Conservation (phyloP, 306 rosid species). For the Cucumis cinereus region DNA sequence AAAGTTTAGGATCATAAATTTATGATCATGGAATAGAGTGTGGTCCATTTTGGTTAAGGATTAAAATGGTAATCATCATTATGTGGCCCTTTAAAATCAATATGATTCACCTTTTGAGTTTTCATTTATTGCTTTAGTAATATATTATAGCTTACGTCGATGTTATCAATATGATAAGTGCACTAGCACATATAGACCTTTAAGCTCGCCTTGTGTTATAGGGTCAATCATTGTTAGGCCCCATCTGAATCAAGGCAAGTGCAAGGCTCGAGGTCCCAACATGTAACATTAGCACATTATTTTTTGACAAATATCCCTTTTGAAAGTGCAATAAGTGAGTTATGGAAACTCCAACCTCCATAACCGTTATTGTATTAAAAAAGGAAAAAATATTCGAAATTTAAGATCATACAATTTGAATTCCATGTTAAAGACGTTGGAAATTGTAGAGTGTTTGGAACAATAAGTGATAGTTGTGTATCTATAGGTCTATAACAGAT, state of each 20-base stretch:
- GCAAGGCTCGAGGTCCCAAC: too few species aligned
- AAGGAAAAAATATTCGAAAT: not conserved
- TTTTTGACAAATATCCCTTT: too few species aligned
- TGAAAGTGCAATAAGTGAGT: too few species aligned
- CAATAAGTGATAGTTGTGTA: too few species aligned
- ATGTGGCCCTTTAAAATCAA: not conserved
- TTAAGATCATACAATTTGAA: not conserved
- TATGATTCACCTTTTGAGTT: not conserved
- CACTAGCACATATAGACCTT: not conserved
- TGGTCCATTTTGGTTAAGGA: not conserved
- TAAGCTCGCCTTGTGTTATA: not conserved
- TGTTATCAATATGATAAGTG: not conserved
- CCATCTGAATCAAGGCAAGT: too few species aligned
- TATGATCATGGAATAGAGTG: not conserved
- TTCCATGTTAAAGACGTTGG: not conserved
- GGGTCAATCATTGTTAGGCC: too few species aligned
- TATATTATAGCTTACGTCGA: not conserved
- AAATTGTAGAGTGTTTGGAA: too few species aligned
- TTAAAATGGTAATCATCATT: not conserved
- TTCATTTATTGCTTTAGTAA: not conserved
- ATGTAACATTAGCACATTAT: too few species aligned
- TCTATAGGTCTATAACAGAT: too few species aligned
- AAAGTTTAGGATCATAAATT: too few species aligned
- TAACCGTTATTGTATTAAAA: too few species aligned
- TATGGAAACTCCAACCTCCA: too few species aligned